Percentiles rank a stretch among this genome's conserved stretches.
These are phyloP conservation scores for Nicotiana tomentosiformis DNA, from an alignment of 257 asterid species.

Conservation along the genomic window DNA sequence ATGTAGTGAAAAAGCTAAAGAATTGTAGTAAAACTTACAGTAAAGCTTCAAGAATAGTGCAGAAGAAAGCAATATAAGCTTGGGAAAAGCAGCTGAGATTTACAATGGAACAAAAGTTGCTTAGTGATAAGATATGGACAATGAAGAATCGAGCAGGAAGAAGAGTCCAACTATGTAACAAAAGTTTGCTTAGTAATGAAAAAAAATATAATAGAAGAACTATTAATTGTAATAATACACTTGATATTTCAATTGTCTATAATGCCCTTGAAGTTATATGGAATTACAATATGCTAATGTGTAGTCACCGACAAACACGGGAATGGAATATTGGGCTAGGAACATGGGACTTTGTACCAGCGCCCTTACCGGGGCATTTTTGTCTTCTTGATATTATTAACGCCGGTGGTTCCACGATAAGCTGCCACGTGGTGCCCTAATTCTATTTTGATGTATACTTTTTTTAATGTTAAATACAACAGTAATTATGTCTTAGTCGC, in stretches of 20 bases:
- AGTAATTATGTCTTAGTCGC: background rate
- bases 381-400: conserved; percentile 2
- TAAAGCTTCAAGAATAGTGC: background rate
- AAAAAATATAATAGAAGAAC: background rate
- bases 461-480: background rate
- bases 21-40: background rate
- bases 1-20: background rate
- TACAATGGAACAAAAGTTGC: background rate
- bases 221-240: no score
- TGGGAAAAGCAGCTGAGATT: background rate
- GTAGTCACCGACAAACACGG: conserved; percentile 23
- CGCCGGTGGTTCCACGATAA: background rate
- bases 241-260: background rate
- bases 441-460: background rate
- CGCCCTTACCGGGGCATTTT: conserved; percentile 4
- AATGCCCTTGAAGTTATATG: conserved; percentile 8
- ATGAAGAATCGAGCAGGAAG: background rate
- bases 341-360: background rate
- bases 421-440: conserved; percentile 8
- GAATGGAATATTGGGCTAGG: background rate
- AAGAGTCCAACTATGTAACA: conserved; percentile 3
- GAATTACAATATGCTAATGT: background rate
- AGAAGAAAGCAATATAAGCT: background rate
- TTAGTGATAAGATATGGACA: conserved; percentile 2
- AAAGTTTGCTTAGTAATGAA: background rate